phyloP scores from a whole-genome alignment of 805 yeast species.

The Candida oleophila region DNA sequence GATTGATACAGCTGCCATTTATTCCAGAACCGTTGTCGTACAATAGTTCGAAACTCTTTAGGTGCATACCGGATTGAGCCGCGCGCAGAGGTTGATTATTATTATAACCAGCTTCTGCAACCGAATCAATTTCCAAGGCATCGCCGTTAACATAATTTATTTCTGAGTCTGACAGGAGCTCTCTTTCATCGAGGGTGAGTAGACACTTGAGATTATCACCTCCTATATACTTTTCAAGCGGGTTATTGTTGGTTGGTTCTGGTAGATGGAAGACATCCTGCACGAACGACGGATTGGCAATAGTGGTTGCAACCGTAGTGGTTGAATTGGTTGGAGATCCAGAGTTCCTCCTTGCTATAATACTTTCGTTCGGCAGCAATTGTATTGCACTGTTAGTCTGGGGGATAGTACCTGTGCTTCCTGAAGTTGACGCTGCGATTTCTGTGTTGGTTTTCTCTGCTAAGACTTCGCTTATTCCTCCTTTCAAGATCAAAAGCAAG shows the following conservation, averaged over 20 bases:
- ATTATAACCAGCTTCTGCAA: neutral
- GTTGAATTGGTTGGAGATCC: neutral
- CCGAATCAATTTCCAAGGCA: neutral
- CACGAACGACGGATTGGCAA: neutral
- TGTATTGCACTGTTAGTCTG: neutral
- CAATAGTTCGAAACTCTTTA: slow-evolving; percentile 37
- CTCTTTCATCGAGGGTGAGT: slow-evolving; percentile 30
- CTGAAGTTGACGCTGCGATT: neutral
- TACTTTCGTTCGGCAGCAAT: neutral
- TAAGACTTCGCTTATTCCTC: slow-evolving; percentile 25
- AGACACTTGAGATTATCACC: slow-evolving; percentile 16
- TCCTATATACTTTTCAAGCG: slow-evolving; percentile 16
- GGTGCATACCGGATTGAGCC: slow-evolving; percentile 17
- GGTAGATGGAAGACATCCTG: slow-evolving; percentile 27
- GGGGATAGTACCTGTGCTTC: neutral
- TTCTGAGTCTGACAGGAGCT: slow-evolving; percentile 32
- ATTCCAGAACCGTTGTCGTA: slow-evolving; percentile 29
- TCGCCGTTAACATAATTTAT: slow-evolving; percentile 27
- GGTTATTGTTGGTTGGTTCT: slow-evolving; percentile 24
- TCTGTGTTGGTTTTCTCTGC: slow-evolving; percentile 1
- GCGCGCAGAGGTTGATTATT: neutral
- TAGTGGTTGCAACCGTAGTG: neutral
- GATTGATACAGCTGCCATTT: slow-evolving; percentile 33
- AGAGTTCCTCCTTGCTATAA: neutral
- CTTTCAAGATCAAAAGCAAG: slow-evolving; percentile 53